A percentile compares a stretch with the other conserved stretches of the same genome.
These are phyloP conservation scores for apple (Malus domestica) DNA, from an alignment of 306 rosid genomes.

Conservation along the genomic window ASM211411v1 NC_041798.1:10825001-10825500, in stretches of 20 bases:
- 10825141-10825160: not conserved
- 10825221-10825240: not conserved
- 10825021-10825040: not conserved
- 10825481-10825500: not conserved
- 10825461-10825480: not conserved
- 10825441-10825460: not conserved
- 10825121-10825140: not conserved
- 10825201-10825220: not conserved
- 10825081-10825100: not conserved
- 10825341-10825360: not conserved
- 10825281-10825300: not conserved
- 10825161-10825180: not conserved
- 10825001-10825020: not conserved
- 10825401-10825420: not conserved
- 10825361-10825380: not conserved
- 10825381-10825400: not conserved
- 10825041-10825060: not conserved
- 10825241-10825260: not conserved
- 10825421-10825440: not conserved
- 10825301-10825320: not conserved
- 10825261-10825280: not conserved
- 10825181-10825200: not conserved
- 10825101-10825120: not conserved
- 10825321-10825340: not conserved
- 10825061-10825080: not conserved